Evolutionary conservation across 1,284 basidiomycete species (phyloP).

Genomic region (Malassezia restricta): DNA sequence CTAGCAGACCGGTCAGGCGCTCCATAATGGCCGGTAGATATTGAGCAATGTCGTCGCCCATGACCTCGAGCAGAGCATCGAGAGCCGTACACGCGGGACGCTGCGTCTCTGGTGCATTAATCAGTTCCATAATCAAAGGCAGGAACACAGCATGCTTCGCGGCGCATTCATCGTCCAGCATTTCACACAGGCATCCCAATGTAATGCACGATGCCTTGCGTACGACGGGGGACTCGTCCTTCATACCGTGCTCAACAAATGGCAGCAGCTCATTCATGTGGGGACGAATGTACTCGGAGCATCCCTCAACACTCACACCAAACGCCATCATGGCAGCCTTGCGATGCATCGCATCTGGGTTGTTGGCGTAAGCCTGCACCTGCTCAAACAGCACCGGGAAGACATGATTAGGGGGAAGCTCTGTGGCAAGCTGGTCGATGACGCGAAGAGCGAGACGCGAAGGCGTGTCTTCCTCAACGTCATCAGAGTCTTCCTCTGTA

Average conservation of each 20-base stretch:
- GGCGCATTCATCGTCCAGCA: slow-evolving; percentile 87
- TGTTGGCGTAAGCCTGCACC: slow-evolving; percentile 47
- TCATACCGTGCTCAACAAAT: slow-evolving; percentile 76
- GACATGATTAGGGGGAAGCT: slow-evolving; percentile 85
- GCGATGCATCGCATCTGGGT: slow-evolving; percentile 53
- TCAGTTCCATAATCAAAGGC: slow-evolving; percentile 58
- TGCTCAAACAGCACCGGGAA: slow-evolving; percentile 74
- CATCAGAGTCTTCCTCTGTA: slow-evolving; percentile 74
- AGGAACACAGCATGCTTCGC: slow-evolving; percentile 71
- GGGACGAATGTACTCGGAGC: slow-evolving; percentile 93
- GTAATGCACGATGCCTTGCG: slow-evolving; percentile 89
- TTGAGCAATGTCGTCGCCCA: slow-evolving; percentile 75
- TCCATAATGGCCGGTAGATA: slow-evolving; percentile 95
- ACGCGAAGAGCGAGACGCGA: slow-evolving; percentile 86
- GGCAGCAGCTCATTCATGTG: slow-evolving; percentile 89
- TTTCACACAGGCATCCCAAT: slow-evolving; percentile 92
- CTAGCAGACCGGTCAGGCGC: slow-evolving; percentile 73
- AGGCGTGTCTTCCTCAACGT: slow-evolving; percentile 74
- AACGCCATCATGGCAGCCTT: slow-evolving; percentile 93
- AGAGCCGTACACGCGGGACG: slow-evolving; percentile 87
- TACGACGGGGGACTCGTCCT: slow-evolving; percentile 70
- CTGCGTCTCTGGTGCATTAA: slow-evolving; percentile 77
- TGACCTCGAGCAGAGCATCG: slow-evolving; percentile 88
- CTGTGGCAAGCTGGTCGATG: slow-evolving; percentile 84
- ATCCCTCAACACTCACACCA: slow-evolving; percentile 91